Evolutionary conservation across 768 basidiomycete genomes (phyloP), one percentile per base, ranked within the genome.

Genomic region (Lentinula sp.): DNA sequence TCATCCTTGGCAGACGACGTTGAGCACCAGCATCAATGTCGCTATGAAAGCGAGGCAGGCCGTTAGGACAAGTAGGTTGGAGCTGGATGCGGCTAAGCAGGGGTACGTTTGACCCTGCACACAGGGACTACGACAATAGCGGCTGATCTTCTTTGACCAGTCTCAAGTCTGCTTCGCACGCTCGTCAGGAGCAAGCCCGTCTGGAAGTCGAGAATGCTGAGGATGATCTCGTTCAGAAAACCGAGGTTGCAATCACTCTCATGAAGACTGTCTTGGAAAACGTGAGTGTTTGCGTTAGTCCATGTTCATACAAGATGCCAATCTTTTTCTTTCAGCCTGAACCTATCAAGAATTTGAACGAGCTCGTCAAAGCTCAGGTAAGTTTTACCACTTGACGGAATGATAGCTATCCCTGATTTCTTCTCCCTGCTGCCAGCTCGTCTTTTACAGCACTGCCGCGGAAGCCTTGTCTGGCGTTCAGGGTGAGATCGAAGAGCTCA

Each of bases 241-340:
- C 97, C 23, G 97, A 99, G 73, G 90, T 95, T 34, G 96, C 95
- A 1, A 97, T 97, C 67, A 91, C 90, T 2, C 82, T 94, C 48
- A 96, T 97, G 95, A 96, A 96, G 80, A 89, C 92, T n/a, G 96
- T 98, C 15, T 81, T 99, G 42, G 96, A 98, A 68, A 98, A 98
- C 74, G 95, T 97, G 65, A 59, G 90, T 79, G 16, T n/a, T 40
- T 10, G n/a, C 7, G 10, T 15, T 13, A 23, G 11, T 23, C 31
- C 8, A 49, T n/a, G 37, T 54, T 61, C 10, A 23, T 46, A n/a
- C 11, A 62, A 28, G n/a, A 28, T 21, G n/a, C 15, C n/a, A 23
- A 21, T 39, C 28, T 56, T 49, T 61, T 5, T 57, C 46, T 8
- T 46, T 23, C 66, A 96, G 94, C 97, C 97, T 42, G 96, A 98